Base-by-base conservation (phyloP, 2,329 filamentous ascomycete species). In the Mycosphaerella sp. region DNA sequence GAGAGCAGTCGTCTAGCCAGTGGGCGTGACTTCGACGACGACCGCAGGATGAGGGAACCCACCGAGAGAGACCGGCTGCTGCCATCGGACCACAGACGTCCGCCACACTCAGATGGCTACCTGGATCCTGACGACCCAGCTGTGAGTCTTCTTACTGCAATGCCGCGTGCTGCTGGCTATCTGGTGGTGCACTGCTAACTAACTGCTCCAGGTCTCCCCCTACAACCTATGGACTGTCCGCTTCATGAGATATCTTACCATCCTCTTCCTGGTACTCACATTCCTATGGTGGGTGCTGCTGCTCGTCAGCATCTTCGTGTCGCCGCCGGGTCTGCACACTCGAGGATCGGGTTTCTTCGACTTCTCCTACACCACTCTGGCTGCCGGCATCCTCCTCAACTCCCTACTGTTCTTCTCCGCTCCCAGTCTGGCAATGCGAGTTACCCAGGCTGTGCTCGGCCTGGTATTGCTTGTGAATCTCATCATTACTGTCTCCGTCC, bases 161-260 rank as follows among this genome's bases (percentile, higher is more conserved):
- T 10, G n/a, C 47, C 37, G 30, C 10, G 30, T n/a, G 27, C 21
- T 25, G 21, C 4, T 25, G 21, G 21, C 21, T 25, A 25, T 6
- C 6, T 25, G 21, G 7, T 41, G 9, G 16, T n/a, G n/a, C 36
- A 53, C 63, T 68, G 53, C 67, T 17, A 39, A 17, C 44, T 46
- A 27, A 47, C 14, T 10, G 16, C 10, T 6, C 3, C 44, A 73
- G 76, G 84, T 87, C 18, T 87, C 89, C 2, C 93, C 93, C 0
- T 96, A 96, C 73, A 98, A 98, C 63, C 80, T 97, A 34, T 95
- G 89, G 85, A 88, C 82, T 53, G 86, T 98, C 44, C 85, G 93
- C 14, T 80, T 86, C 41, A 75, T 93, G 49, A 82, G 89, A 66
- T 87, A 84, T 65, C 69, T 93, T 54, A 91, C 89, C 4, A 75